phyloP scores from a whole-genome alignment of 1,284 basidiomycete genomes.

The Pisolithus thermaeus region DNA sequence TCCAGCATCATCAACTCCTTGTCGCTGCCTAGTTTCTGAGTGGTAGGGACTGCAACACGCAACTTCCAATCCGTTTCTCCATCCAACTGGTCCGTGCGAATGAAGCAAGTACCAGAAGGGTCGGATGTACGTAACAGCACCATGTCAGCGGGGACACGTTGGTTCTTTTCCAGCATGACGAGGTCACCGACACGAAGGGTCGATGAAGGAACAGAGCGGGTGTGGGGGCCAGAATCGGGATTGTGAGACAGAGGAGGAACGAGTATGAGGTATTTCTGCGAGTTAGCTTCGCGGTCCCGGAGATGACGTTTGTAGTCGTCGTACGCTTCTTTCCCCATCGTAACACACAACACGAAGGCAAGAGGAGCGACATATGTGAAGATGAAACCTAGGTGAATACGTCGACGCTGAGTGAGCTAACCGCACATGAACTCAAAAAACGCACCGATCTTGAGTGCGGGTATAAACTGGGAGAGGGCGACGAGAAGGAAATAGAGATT shows the following conservation, averaged over 20 bases:
- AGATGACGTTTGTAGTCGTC: conserved; percentile 95
- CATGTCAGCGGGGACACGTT: conserved; percentile 94
- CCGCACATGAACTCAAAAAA: conserved; percentile 11
- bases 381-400: conserved; percentile 68
- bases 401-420: not conserved
- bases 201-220: conserved; percentile 82
- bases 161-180: conserved; percentile 92
- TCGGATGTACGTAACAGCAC: conserved; percentile 87
- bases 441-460: conserved; percentile 91
- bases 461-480: conserved; percentile 93
- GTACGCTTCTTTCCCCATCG: conserved; percentile 98
- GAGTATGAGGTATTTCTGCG: conserved; percentile 83
- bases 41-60: conserved; percentile 80
- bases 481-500: conserved; percentile 98
- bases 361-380: conserved; percentile 95
- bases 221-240: conserved; percentile 42
- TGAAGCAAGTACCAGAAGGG: conserved; percentile 88
- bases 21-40: conserved; percentile 65
- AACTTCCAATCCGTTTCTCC: conserved; percentile 99
- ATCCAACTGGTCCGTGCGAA: conserved; percentile 96
- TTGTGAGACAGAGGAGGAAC: conserved; percentile 38
- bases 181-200: conserved; percentile 89
- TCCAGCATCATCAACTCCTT: conserved; percentile 67
- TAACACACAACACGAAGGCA: conserved; percentile 90
- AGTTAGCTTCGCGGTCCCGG: conserved; percentile 93